Percentiles rank a stretch among this genome's conserved stretches.
Evolutionary conservation across 768 basidiomycete species (phyloP).

Genomic region (Lactarius akahatsu): DNA sequence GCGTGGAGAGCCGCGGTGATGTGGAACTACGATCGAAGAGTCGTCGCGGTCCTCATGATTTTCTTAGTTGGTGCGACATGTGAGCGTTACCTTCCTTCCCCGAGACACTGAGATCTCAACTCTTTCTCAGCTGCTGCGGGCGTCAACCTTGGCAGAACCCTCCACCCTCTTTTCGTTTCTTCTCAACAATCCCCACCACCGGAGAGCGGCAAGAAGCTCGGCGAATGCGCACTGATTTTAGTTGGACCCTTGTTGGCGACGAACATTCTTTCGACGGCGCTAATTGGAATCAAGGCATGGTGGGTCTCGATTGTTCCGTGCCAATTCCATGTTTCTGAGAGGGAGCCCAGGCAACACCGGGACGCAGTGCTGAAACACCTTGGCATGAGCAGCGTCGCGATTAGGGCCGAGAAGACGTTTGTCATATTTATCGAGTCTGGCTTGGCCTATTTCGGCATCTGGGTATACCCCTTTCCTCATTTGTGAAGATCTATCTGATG

Average conservation of each 20-base stretch:
- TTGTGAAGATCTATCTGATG: neutral
- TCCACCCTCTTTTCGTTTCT: slow-evolving; percentile 2
- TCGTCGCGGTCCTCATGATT: slow-evolving; percentile 4
- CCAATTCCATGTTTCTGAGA: neutral
- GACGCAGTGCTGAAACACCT: slow-evolving; percentile 1
- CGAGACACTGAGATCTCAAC: neutral
- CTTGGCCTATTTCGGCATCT: slow-evolving; percentile 20
- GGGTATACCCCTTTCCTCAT: neutral
- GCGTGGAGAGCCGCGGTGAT: slow-evolving; percentile 24
- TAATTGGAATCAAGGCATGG: slow-evolving; percentile 22
- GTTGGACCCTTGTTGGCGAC: slow-evolving; percentile 18
- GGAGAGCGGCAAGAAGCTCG: neutral
- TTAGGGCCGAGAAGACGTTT: slow-evolving; percentile 12
- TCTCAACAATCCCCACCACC: neutral
- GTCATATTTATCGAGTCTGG: slow-evolving; percentile 22
- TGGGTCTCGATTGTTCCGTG: neutral
- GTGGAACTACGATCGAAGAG: slow-evolving; percentile 23
- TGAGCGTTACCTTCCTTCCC: neutral
- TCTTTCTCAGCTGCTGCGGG: slow-evolving; percentile 3
- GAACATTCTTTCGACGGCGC: slow-evolving; percentile 15
- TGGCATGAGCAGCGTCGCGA: neutral
- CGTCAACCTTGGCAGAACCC: slow-evolving; percentile 10
- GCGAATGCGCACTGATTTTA: slow-evolving; percentile 8
- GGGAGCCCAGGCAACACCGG: slow-evolving; percentile 15
- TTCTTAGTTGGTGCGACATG: slow-evolving; percentile 16